Base-by-base conservation (phyloP, 768 basidiomycete genomes). In the Suillus discolor region DNA sequence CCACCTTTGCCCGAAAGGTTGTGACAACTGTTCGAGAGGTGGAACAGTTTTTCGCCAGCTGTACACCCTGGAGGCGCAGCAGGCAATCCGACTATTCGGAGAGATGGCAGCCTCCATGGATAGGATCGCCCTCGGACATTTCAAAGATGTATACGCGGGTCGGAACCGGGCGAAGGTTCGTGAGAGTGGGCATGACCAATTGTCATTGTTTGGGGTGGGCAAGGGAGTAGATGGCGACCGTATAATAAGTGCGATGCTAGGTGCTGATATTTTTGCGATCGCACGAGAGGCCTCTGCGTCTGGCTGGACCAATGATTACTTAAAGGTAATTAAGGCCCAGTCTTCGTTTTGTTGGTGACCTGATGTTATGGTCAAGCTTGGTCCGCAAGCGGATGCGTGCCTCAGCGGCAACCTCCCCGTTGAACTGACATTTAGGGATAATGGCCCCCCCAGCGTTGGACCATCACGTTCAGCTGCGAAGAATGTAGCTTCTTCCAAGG, bases 11-110 rank as follows among this genome's bases (percentile, higher is more conserved):
- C 76, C 84, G 44, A 79, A 82, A 47, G 82, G 84, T 5, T 99
- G 97, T 75, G 93, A 99, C 75, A 96, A 93, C 68, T 99, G 97
- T 73, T 77, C 84, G 51, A 80, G 84, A 61, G 79, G 80, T 39
- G 79, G 81, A 18, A 80, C 78, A 11, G 70, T 83, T 6, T 72
- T 82, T 20, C 79, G 77, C 13, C 77, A 82, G 45, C 89, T 97
- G 72, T 83, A 93, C n/a, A 89, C 89, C 0, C 71, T 76, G 1
- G 78, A 82, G 36, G 92, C 90, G 0, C 76, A 75, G 41, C 77
- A 82, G 23, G 83, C 87, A n/a, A 77, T 95, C 42, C 74, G 75
- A 28, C 80, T 96, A n/a, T 80, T 92, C 15, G 73, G 84, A 65
- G 70, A 74, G 34, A 75, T 91, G 69, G 69, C 76, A 42, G 68